phyloP scores from a whole-genome alignment of 106 monocot genomes.

The Cymbidium sinense region DNA sequence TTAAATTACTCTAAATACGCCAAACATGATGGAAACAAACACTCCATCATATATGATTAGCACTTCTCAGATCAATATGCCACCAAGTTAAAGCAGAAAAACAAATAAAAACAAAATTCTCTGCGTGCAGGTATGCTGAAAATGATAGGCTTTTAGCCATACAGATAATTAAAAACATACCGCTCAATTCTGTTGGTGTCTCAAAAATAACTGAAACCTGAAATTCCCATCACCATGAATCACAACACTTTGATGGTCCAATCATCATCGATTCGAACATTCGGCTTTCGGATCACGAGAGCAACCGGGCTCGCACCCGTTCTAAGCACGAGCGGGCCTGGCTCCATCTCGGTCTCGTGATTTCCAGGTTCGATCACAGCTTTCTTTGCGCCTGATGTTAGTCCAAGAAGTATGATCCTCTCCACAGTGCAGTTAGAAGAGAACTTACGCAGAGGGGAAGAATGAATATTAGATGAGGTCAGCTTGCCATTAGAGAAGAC shows the following conservation, averaged over 20 bases:
- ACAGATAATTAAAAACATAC: neutral
- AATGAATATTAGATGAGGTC: constrained; percentile 33
- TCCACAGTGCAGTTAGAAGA: constrained; percentile 55
- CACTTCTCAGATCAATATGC: too few species aligned
- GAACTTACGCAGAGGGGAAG: constrained; percentile 33
- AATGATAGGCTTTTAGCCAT: neutral
- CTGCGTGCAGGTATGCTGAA: neutral
- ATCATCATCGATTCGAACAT: constrained; percentile 62
- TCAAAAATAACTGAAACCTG: neutral
- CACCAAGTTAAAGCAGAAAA: neutral
- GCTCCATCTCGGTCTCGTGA: constrained; percentile 53
- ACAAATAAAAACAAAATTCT: neutral
- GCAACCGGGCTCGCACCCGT: constrained; percentile 44
- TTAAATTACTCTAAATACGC: too few species aligned
- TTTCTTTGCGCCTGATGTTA: constrained; percentile 43
- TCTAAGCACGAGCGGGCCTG: constrained; percentile 67
- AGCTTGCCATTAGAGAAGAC: constrained; percentile 62
- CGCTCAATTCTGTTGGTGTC: neutral
- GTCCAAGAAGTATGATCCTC: constrained; percentile 72
- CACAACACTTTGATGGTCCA: constrained; percentile 76
- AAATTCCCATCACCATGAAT: neutral
- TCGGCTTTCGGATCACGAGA: constrained; percentile 67
- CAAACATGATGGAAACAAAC: too few species aligned
- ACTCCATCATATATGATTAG: too few species aligned
- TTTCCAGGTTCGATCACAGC: constrained; percentile 69